Evolutionary conservation across 208 protist genomes (phyloP).

Genomic region (Balamuthia mandrillaris): DNA sequence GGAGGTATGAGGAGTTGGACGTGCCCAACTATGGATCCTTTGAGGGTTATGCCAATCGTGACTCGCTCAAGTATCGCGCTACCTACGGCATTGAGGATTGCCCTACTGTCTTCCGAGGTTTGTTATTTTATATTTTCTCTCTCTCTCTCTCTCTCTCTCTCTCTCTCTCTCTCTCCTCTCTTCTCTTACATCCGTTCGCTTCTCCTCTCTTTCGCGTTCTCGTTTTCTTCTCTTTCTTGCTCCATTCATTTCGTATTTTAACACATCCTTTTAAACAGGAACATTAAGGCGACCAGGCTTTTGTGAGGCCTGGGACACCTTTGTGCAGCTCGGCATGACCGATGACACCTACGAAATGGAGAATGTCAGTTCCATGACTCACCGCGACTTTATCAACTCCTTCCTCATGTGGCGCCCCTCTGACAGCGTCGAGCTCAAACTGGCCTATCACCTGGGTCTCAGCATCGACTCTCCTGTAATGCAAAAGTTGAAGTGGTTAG

Average conservation of each 20-base stretch:
- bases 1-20: not conserved
- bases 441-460: slow-evolving; percentile 16
- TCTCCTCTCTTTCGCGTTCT: no score
- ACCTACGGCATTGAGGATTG: slow-evolving; percentile 51
- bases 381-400: slow-evolving; percentile 29
- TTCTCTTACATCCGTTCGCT: no score
- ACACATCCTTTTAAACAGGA: not conserved
- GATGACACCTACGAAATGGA: slow-evolving; percentile 33
- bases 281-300: not conserved
- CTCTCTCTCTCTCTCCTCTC: no score
- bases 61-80: slow-evolving; percentile 48
- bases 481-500: slow-evolving; percentile 4
- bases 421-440: slow-evolving; percentile 26
- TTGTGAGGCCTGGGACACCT: slow-evolving; percentile 31
- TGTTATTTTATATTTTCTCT: slow-evolving; percentile 50
- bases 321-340: slow-evolving; percentile 51
- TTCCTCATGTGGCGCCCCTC: slow-evolving; percentile 6
- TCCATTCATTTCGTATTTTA: not conserved
- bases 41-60: slow-evolving; percentile 67
- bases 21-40: slow-evolving; percentile 20
- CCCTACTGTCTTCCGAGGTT: slow-evolving; percentile 66
- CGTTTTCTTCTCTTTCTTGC: slow-evolving; percentile 41
- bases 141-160: not conserved
- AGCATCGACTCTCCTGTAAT: not conserved
- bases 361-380: not conserved